These are phyloP conservation scores for Pistacia atlantica DNA, from an alignment of 345 rosid species.

Conservation along the genomic window DNA sequence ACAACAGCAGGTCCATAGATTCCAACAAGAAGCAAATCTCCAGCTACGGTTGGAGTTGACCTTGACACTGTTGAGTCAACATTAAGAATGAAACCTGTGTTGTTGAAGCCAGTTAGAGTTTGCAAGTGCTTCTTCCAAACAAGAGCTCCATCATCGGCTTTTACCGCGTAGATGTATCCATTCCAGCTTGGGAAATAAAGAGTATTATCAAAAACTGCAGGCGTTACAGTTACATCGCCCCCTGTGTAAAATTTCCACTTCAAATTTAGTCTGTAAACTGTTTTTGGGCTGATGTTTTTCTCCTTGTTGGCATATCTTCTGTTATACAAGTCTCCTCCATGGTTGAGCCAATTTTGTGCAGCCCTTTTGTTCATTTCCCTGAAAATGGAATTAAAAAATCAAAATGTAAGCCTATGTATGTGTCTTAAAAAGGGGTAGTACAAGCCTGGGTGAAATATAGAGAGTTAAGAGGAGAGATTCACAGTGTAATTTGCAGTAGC, in stretches of 20 bases:
- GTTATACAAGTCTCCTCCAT: conserved; percentile 34
- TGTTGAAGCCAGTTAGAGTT: conserved; percentile 12
- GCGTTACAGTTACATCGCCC: conserved; percentile 27
- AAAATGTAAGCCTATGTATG: too few species aligned
- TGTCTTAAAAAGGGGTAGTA: too few species aligned
- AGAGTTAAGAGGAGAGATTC: neutral
- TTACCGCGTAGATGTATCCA: conserved; percentile 28
- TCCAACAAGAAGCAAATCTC: conserved; percentile 27
- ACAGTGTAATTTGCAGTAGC: neutral
- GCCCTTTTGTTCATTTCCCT: neutral
- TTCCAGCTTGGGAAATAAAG: conserved; percentile 43
- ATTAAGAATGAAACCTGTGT: neutral
- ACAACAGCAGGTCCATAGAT: conserved; percentile 33
- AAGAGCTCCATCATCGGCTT: conserved; percentile 28
- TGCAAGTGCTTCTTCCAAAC: conserved; percentile 29
- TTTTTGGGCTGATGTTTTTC: conserved; percentile 17
- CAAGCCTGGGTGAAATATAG: neutral
- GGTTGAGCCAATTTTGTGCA: conserved; percentile 21
- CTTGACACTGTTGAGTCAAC: conserved; percentile 26
- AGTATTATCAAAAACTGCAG: conserved; percentile 26
- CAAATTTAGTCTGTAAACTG: conserved; percentile 18
- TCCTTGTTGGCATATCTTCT: conserved; percentile 30
- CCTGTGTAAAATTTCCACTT: conserved; percentile 37
- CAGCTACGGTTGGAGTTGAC: conserved; percentile 34
- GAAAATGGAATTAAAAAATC: too few species aligned